Evolutionary conservation across 345 rosid species (phyloP), one percentile per base, ranked within the genome.

Genomic region (Reutealis trisperma): DNA sequence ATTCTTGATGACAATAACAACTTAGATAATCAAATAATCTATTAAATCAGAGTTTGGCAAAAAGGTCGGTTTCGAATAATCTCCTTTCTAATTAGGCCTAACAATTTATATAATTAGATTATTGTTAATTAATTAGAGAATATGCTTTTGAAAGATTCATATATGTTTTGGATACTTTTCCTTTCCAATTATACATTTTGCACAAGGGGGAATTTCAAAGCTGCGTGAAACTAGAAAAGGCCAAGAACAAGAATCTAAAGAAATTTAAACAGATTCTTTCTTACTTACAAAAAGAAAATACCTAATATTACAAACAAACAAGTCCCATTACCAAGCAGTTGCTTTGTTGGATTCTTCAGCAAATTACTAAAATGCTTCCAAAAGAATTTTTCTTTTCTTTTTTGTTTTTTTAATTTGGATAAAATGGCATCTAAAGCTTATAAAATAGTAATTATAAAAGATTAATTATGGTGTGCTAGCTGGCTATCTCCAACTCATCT

Each of bases 291-390:
- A 59, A 74, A 78, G 78, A 51, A 79, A 77, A 77, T 18, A 71
- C 25, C 49, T 55, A 71, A 73, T 71, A 55, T 41, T 60, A 67
- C 21, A 60, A 77, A 66, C 27, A 77, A 68, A 68, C 81, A 75
- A 67, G 19, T 44, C 68, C 45, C 7, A 4, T 58, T 41, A 51
- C 49, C 45, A 75, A 76, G 67, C 60, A 24, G 42, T 57, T 59
- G 59, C 76, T 73, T 73, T 72, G 78, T 74, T 64, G 75, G 82
- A 72, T 79, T 65, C 75, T 76, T 22, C 37, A 45, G 32, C 74
- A 55, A 52, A 18, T 37, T 37, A 37, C 24, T 52, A 32, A 15
- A 7, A 71, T 51, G 8, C 14, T 52, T 67, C 54, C 65, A 42
- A 63, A 72, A 3, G 0, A 54, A 18, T 3, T 3, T 52, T 13